These are phyloP conservation scores for Microthyrium microscopicum DNA, from an alignment of 2,329 filamentous ascomycete genomes.

Conservation along the genomic window DNA sequence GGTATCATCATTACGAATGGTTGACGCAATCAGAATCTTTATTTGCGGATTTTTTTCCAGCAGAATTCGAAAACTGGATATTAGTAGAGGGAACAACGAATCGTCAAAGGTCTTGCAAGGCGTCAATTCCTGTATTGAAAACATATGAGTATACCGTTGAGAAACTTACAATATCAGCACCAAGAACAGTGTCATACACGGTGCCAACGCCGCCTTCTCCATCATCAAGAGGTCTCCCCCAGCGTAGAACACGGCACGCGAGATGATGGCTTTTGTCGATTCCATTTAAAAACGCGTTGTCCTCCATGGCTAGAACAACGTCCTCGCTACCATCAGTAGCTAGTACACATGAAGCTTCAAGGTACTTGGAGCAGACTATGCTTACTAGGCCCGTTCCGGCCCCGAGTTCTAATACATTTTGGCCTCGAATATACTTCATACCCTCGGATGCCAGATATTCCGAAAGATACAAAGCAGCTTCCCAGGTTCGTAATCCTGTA, in stretches of 20 bases:
- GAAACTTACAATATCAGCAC: conserved; percentile 48
- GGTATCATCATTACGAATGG: conserved; percentile 53
- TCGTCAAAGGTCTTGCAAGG: conserved; percentile 48
- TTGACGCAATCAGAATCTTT: conserved; percentile 50
- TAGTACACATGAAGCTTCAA: conserved; percentile 42
- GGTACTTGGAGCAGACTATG: conserved; percentile 53
- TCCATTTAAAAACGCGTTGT: conserved; percentile 52
- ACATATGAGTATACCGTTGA: conserved; percentile 1
- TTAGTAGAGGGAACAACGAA: conserved; percentile 43
- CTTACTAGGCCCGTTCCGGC: conserved; percentile 63
- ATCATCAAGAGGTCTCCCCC: conserved; percentile 47
- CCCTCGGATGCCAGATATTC: conserved; percentile 39
- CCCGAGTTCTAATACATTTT: conserved; percentile 53
- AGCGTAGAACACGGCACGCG: conserved; percentile 40
- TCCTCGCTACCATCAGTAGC: conserved; percentile 61
- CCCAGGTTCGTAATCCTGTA: conserved; percentile 67
- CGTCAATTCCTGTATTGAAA: conserved; percentile 2
- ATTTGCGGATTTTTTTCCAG: conserved; percentile 39
- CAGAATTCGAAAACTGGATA: conserved; percentile 47
- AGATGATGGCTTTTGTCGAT: conserved; percentile 28
- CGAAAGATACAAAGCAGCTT: conserved; percentile 58
- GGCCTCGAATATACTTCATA: conserved; percentile 30
- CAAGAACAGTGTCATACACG: conserved; percentile 48
- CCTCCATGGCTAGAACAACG: conserved; percentile 49
- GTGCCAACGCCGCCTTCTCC: conserved; percentile 23